Conservation (phyloP, 2,329 filamentous ascomycete species). For the Paracoccidioides brasiliensis region DNA sequence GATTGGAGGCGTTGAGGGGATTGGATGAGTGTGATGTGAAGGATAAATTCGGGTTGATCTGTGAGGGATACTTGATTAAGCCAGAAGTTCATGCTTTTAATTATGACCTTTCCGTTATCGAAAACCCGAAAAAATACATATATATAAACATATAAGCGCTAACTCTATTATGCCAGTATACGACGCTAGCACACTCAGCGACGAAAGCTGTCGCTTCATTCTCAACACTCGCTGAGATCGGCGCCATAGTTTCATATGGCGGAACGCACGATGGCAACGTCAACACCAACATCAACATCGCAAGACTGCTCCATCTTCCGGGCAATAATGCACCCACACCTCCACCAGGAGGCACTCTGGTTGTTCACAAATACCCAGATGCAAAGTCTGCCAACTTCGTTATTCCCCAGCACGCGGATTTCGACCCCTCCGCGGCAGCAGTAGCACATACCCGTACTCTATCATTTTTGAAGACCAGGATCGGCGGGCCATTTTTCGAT, state of each 20-base stretch:
- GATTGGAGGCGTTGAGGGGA: constrained; percentile 13
- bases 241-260: constrained; percentile 23
- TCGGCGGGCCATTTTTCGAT: constrained; percentile 56
- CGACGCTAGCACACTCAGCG: constrained; percentile 7
- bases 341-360: constrained; percentile 11
- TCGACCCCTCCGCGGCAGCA: constrained; percentile 42
- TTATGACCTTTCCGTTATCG: no score
- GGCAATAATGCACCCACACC: constrained; percentile 9
- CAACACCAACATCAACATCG: not conserved
- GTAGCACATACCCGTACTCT: constrained; percentile 55
- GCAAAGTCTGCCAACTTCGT: constrained; percentile 33
- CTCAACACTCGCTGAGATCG: constrained; percentile 15
- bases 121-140: not conserved
- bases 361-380: constrained; percentile 34
- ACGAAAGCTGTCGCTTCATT: constrained; percentile 9
- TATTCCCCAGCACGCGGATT: constrained; percentile 39
- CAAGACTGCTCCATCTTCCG: constrained; percentile 19
- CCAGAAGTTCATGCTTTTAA: no score
- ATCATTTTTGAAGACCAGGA: constrained; percentile 49
- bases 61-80: constrained; percentile 11
- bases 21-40: constrained; percentile 16
- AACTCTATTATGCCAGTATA: constrained; percentile 11
- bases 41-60: constrained; percentile 19
- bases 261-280: not conserved
- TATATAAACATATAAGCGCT: constrained; percentile 7